phyloP scores from a whole-genome alignment of 805 yeast genomes.

The Blastobotrys americana region DNA sequence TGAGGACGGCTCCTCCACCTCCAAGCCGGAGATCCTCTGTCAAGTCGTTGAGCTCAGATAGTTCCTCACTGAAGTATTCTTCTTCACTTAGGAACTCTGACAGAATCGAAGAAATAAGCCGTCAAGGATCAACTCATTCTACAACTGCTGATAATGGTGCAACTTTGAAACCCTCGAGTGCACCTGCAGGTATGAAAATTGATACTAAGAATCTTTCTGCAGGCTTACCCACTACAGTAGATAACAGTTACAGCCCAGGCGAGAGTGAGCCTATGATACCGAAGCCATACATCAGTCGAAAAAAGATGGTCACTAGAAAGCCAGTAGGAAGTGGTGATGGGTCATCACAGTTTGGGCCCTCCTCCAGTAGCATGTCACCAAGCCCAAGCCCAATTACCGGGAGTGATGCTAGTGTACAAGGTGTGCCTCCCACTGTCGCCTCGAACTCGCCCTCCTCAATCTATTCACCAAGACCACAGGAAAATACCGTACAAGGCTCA shows the following conservation, averaged over 20 bases:
- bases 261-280: constrained; percentile 24
- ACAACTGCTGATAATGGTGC: not conserved
- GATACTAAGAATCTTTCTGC: constrained; percentile 8
- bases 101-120: no score
- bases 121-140: not conserved
- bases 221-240: constrained; percentile 4
- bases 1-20: constrained; percentile 44
- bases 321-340: constrained; percentile 14
- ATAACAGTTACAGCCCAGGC: constrained; percentile 22
- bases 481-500: no score
- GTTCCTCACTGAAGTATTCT: not conserved
- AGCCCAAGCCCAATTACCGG: not conserved
- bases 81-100: not conserved
- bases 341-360: not conserved
- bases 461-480: not conserved
- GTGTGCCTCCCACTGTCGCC: not conserved
- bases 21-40: constrained; percentile 25
- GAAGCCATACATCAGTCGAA: constrained; percentile 23
- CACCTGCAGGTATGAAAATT: constrained; percentile 4
- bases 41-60: constrained; percentile 1
- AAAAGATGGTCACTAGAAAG: constrained; percentile 20
- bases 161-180: not conserved
- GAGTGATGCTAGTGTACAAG: not conserved
- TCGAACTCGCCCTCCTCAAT: not conserved
- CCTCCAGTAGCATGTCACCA: not conserved